A percentile compares a stretch with the other conserved stretches of the same genome.
Evolutionary conservation across 164 flowering plant genomes (phyloP).

Genomic region (Dillenia turbinata): DNA sequence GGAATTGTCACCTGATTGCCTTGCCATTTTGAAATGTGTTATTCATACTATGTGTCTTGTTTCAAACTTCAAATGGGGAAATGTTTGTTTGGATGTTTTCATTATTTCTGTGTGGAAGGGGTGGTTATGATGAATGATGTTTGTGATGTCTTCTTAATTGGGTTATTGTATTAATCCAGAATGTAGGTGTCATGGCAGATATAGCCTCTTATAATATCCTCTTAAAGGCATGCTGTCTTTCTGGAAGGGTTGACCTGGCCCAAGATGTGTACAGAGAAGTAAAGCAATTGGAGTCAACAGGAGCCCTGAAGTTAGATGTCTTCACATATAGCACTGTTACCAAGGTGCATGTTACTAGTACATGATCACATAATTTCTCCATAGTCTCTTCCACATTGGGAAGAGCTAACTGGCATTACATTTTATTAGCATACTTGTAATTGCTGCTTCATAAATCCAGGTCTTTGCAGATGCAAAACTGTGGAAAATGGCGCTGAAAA

Average conservation of each 20-base stretch:
- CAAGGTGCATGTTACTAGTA: conserved; percentile 46
- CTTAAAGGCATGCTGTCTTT: conserved; percentile 75
- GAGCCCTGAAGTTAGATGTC: conserved; percentile 64
- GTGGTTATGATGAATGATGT: too few species aligned
- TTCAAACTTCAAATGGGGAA: too few species aligned
- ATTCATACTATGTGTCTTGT: too few species aligned
- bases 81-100: too few species aligned
- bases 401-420: neutral
- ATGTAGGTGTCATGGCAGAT: conserved; percentile 59
- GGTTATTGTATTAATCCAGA: conserved; percentile 26
- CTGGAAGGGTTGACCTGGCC: conserved; percentile 81
- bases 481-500: conserved; percentile 80
- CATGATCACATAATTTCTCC: neutral
- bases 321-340: conserved; percentile 88
- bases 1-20: too few species aligned
- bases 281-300: conserved; percentile 44
- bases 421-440: neutral
- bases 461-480: conserved; percentile 84
- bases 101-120: too few species aligned
- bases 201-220: conserved; percentile 80
- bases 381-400: neutral
- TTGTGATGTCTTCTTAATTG: too few species aligned
- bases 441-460: conserved; percentile 28
- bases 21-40: too few species aligned
- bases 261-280: conserved; percentile 65